phyloP scores from a whole-genome alignment of 306 rosid genomes.

The Casuarina cunninghamiana region DNA sequence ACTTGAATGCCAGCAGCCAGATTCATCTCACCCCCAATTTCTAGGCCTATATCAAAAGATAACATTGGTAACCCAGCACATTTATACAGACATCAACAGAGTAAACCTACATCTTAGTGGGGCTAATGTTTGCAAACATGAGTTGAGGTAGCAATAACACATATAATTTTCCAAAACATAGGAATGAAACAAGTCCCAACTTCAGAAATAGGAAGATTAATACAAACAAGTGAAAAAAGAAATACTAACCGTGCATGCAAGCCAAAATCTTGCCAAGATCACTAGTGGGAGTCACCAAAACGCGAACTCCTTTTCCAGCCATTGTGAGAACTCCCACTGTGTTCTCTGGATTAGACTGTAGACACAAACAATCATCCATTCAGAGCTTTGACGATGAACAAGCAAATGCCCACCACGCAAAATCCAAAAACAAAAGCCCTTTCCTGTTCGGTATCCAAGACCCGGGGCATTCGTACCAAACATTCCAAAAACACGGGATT shows the following conservation, averaged over 20 bases:
- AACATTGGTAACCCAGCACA: background rate
- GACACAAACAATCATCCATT: constrained; percentile 16
- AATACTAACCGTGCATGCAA: constrained; percentile 84
- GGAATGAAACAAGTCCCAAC: background rate
- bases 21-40: constrained; percentile 92
- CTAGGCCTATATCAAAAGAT: constrained; percentile 57
- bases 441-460: background rate
- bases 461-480: background rate
- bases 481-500: background rate
- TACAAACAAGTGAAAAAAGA: background rate
- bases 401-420: background rate
- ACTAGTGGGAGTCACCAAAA: constrained; percentile 86
- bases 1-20: constrained; percentile 95
- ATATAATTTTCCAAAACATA: background rate
- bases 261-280: constrained; percentile 92
- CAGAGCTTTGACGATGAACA: constrained; percentile 1
- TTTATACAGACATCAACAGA: background rate
- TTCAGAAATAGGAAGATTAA: background rate
- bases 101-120: background rate
- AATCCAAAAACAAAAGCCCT: background rate
- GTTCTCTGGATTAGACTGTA: constrained; percentile 89
- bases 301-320: constrained; percentile 94
- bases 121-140: background rate
- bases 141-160: background rate
- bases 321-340: constrained; percentile 92